Percentiles rank a stretch among this genome's conserved stretches.
Conservation (phyloP, 116 monocot genomes). For the Cymodocea nodosa region DNA sequence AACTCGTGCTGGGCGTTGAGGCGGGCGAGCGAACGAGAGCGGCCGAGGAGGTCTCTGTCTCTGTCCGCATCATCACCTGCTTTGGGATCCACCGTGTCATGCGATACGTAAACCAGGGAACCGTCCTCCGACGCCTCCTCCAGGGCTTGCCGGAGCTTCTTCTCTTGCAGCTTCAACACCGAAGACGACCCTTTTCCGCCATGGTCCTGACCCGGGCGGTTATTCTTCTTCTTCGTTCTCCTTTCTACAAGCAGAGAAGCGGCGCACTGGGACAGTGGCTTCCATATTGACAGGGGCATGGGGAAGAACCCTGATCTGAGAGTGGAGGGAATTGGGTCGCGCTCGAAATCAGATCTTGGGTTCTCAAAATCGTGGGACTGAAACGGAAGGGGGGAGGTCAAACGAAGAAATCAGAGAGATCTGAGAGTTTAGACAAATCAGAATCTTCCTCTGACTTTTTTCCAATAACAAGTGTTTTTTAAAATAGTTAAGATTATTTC, state of each 20-base stretch:
- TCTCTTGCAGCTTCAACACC: slow-evolving; percentile 55
- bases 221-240: slow-evolving; percentile 4
- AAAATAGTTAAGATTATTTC: no score
- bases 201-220: slow-evolving; percentile 16
- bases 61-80: no score
- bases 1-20: slow-evolving; percentile 77
- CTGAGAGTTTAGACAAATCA: no score
- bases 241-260: slow-evolving; percentile 61
- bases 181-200: slow-evolving; percentile 2
- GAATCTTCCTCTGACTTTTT: slow-evolving; percentile 7
- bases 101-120: slow-evolving; percentile 54
- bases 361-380: no score
- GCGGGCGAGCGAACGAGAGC: slow-evolving; percentile 70
- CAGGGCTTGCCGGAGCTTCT: slow-evolving; percentile 81
- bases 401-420: no score
- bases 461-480: no score
- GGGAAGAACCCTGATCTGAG: background rate
- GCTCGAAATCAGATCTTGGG: no score
- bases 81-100: slow-evolving; percentile 29
- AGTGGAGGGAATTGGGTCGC: background rate
- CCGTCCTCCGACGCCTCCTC: slow-evolving; percentile 97
- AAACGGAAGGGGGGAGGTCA: no score
- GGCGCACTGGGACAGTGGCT: slow-evolving; percentile 84
- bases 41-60: no score
- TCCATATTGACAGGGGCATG: slow-evolving; percentile 96